Evolutionary conservation across 176 grass and related monocot genomes (phyloP).

Genomic region (Elaeis guineensis): DNA sequence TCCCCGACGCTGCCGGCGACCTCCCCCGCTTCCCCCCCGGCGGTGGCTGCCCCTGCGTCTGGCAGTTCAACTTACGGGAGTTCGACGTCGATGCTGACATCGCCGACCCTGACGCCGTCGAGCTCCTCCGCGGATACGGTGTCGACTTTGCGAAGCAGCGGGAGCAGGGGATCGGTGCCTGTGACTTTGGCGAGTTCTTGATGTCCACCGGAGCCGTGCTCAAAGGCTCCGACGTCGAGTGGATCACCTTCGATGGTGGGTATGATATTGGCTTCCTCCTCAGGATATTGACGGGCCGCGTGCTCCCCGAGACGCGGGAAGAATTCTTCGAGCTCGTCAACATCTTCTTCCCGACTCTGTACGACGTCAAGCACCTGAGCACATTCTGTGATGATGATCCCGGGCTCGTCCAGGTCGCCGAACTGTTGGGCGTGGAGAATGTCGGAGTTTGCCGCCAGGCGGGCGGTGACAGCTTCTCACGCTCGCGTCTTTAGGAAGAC

Average conservation of each 20-base stretch:
- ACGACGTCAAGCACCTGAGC: conserved; percentile 11
- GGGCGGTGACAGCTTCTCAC: conserved; percentile 3
- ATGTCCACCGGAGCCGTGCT: conserved; percentile 5
- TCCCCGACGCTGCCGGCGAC: conserved; percentile 1
- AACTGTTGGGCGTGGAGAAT: conserved; percentile 1
- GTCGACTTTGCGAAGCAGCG: neutral
- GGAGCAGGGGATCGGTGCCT: neutral
- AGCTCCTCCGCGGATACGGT: neutral
- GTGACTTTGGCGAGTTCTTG: neutral
- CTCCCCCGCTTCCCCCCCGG: neutral
- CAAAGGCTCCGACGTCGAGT: neutral
- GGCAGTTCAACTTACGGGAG: conserved; percentile 11
- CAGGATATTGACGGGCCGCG: conserved; percentile 2
- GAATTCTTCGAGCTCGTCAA: conserved; percentile 2
- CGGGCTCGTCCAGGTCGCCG: neutral
- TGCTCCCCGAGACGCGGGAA: neutral
- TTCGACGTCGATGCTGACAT: conserved; percentile 5
- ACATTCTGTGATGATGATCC: neutral
- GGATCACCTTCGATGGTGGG: conserved; percentile 6
- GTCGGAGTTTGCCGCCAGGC: conserved; percentile 1
- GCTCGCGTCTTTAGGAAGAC: neutral
- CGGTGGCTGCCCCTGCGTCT: neutral
- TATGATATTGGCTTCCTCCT: conserved; percentile 1
- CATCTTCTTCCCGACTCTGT: neutral
- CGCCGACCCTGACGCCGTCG: conserved; percentile 3